Percentiles rank a stretch among this genome's conserved stretches.
Evolutionary conservation across 495 filamentous ascomycete species (phyloP).

Genomic region (Bathelium albidoporum): DNA sequence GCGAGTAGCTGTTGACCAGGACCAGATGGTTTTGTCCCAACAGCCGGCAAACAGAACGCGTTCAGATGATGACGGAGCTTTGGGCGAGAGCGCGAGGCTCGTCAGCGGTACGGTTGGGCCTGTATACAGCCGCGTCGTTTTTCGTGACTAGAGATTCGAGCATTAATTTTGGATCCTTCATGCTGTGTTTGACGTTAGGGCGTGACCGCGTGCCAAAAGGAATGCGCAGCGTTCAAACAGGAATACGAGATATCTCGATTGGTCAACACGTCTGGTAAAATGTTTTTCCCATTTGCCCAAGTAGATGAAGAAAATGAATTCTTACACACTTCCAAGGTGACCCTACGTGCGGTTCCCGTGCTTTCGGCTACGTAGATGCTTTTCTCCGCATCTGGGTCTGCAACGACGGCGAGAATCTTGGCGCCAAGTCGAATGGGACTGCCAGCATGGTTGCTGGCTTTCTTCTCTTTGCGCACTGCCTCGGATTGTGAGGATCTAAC

Average conservation of each 20-base stretch:
- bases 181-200: too few species aligned
- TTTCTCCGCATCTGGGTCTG: conserved; percentile 52
- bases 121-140: conserved; percentile 39
- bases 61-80: conserved; percentile 8
- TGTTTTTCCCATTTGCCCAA: not conserved
- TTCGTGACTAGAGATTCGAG: not conserved
- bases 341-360: conserved; percentile 59
- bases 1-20: conserved; percentile 56
- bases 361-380: conserved; percentile 74
- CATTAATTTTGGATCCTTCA: too few species aligned
- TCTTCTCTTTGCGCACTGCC: conserved; percentile 59
- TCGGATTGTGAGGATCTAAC: conserved; percentile 48
- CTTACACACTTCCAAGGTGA: conserved; percentile 67
- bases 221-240: too few species aligned
- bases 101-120: conserved; percentile 74
- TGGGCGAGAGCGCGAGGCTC: conserved; percentile 58
- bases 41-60: conserved; percentile 69
- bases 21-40: conserved; percentile 89
- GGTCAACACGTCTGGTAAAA: not conserved
- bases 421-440: conserved; percentile 68
- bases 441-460: conserved; percentile 74
- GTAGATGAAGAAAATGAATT: conserved; percentile 3
- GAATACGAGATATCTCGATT: not conserved
- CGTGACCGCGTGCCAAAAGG: too few species aligned
- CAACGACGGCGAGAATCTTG: conserved; percentile 71